Evolutionary conservation across 148 eudicot species (phyloP).

Genomic region (Arctostaphylos glauca): DNA sequence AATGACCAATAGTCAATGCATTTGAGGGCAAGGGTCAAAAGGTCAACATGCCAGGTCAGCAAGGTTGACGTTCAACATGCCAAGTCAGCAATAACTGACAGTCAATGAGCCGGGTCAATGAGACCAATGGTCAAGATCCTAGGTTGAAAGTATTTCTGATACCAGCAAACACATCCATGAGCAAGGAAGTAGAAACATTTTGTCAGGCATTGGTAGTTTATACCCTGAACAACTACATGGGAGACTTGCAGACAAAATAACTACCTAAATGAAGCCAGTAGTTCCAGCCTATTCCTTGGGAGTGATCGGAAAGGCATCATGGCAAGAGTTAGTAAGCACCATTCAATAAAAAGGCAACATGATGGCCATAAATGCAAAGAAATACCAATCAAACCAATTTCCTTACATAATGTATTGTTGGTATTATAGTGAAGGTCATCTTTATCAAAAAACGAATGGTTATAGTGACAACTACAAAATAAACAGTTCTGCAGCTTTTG

Average conservation of each 20-base stretch:
- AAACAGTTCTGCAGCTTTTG: background rate
- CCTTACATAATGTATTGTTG: background rate
- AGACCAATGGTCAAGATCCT: too few species aligned
- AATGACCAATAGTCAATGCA: too few species aligned
- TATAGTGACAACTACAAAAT: background rate
- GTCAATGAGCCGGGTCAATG: too few species aligned
- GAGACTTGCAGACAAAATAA: background rate
- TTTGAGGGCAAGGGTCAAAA: too few species aligned
- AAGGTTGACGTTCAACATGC: too few species aligned
- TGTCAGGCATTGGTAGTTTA: background rate
- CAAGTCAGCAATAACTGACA: too few species aligned
- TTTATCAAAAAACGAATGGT: background rate
- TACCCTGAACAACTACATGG: conserved; percentile 2
- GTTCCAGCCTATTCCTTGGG: background rate
- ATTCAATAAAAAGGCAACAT: background rate
- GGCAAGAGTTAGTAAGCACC: background rate
- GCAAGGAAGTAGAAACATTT: too few species aligned
- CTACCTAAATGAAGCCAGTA: background rate
- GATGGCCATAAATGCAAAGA: background rate
- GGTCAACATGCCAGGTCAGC: too few species aligned
- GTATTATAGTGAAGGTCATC: background rate
- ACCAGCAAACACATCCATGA: background rate
- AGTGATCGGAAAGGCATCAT: background rate
- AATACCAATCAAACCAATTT: background rate
- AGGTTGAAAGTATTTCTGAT: background rate